Conservation (phyloP, 331 rosid species). For the Quercus tomentella region DNA sequence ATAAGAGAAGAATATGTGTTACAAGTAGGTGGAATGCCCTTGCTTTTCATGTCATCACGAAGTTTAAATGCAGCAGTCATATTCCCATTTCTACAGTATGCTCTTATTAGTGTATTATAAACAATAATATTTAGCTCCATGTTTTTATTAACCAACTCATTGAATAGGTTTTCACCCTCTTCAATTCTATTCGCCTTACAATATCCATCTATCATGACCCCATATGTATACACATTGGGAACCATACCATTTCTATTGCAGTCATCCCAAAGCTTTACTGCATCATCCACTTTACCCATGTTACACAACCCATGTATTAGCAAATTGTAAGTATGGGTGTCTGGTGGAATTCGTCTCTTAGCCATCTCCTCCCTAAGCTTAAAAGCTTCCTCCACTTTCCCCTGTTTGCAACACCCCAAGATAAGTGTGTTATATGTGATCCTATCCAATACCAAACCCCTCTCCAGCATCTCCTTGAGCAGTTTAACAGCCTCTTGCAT, state of each 20-base stretch:
- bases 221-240: conserved; percentile 66
- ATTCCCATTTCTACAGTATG: conserved; percentile 45
- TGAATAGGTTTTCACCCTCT: conserved; percentile 50
- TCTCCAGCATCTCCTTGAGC: conserved; percentile 48
- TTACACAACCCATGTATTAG: conserved; percentile 56
- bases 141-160: conserved; percentile 40
- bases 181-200: conserved; percentile 52
- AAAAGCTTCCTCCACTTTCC: conserved; percentile 46
- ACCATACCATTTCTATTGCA: conserved; percentile 39
- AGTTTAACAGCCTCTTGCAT: conserved; percentile 42
- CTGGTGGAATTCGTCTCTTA: conserved; percentile 52
- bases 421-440: conserved; percentile 77
- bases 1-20: conserved; percentile 71
- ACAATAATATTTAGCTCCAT: conserved; percentile 57
- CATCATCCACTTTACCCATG: conserved; percentile 57
- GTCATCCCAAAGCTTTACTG: conserved; percentile 52
- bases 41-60: conserved; percentile 52
- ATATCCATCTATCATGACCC: conserved; percentile 64
- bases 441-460: conserved; percentile 55
- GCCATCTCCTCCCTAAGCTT: conserved; percentile 58
- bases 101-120: conserved; percentile 59
- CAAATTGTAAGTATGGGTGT: conserved; percentile 58
- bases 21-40: conserved; percentile 49
- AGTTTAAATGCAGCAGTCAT: conserved; percentile 52
- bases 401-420: conserved; percentile 56